Evolutionary conservation across 257 asterid species (phyloP), one percentile per base, ranked within the genome.

Genomic region (Nicotiana benthamiana): DNA sequence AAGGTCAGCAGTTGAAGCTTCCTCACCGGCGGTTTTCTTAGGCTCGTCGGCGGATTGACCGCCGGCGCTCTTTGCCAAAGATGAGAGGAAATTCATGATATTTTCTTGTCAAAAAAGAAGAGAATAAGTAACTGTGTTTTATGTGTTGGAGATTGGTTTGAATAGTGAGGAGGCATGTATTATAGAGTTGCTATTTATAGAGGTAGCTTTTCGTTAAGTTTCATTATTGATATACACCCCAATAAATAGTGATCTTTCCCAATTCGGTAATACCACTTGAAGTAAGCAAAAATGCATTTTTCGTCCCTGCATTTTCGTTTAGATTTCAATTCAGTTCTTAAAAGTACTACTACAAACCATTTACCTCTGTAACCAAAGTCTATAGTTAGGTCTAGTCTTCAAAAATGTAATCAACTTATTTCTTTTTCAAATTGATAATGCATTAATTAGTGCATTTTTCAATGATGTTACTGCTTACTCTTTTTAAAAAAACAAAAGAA

Each of bases 1-100:
- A 4, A 89, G 84, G 8, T 87, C 91, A 59, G 83, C 0, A 63
- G 68, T 82, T 0, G 93, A 74, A 28, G 85, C 57, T n/a, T 84
- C 75, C 17, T 80, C 82, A 12, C 79, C 90, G 54, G 77, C 11
- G 74, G 61, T 9, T 36, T 77, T 40, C 24, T 75, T 22, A 20
- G 89, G 59, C 32, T 75, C 40, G 27, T 82, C 87, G 83, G 86
- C 12, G 13, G 75, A 40, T 6, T 53, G 13, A 2, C 43, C 79
- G 15, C 22, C 43, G 57, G 59, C 74, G 13, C 17, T 0, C 43
- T 78, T 78, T 7, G 43, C 16, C 2, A 74, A 48, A 8, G 40
- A 24, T 24, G 79, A 74, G 18, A 78, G 59, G 36, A 78, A 60
- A 78, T 36, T 63, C 81, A 78, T 78, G 74, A 61, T 57, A 7